Conservation (phyloP, 345 rosid genomes). For the Cardamine chenopodiifolia region DNA sequence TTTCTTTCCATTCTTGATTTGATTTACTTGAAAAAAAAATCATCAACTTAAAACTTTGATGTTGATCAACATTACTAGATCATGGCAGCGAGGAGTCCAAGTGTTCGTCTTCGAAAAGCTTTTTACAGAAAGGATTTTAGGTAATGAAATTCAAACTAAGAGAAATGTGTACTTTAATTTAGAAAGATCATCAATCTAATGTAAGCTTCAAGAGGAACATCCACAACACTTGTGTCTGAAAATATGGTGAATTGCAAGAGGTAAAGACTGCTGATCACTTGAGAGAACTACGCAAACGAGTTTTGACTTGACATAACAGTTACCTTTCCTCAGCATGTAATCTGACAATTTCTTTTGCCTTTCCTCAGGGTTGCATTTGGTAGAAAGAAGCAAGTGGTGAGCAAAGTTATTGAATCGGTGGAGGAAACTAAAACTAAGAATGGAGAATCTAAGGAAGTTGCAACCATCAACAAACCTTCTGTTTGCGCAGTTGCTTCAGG, state of each 20-base stretch:
- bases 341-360: background rate
- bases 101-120: slow-evolving; percentile 63
- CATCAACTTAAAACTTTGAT: slow-evolving; percentile 21
- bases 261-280: slow-evolving; percentile 44
- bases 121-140: slow-evolving; percentile 54
- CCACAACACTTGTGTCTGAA: slow-evolving; percentile 16
- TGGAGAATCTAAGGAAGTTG: slow-evolving; percentile 40
- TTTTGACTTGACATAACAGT: background rate
- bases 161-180: background rate
- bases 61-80: slow-evolving; percentile 53
- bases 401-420: slow-evolving; percentile 24
- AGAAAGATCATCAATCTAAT: slow-evolving; percentile 12
- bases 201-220: slow-evolving; percentile 43
- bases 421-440: slow-evolving; percentile 41
- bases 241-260: slow-evolving; percentile 7
- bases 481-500: slow-evolving; percentile 45
- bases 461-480: slow-evolving; percentile 45
- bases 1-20: background rate
- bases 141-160: slow-evolving; percentile 38
- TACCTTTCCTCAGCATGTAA: background rate
- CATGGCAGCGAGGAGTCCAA: slow-evolving; percentile 99
- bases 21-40: background rate
- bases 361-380: slow-evolving; percentile 49
- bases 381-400: slow-evolving; percentile 38
- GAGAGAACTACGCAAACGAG: slow-evolving; percentile 28